A percentile compares a stretch with the other conserved stretches of the same genome.
Evolutionary conservation across 2,329 filamentous ascomycete species (phyloP).

Genomic region (Pezicula neosporulosa): DNA sequence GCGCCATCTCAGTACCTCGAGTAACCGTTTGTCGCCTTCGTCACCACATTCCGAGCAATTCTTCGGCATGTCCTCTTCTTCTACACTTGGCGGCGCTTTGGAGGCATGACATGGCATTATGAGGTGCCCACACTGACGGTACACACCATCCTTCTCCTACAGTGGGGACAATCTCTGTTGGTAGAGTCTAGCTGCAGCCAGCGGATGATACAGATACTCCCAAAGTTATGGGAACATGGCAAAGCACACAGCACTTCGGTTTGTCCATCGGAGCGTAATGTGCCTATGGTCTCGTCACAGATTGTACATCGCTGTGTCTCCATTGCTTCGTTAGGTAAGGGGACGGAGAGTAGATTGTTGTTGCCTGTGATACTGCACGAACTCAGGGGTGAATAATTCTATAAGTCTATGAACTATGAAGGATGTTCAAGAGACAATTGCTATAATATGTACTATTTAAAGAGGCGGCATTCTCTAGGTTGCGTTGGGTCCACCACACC

Average conservation of each 20-base stretch:
- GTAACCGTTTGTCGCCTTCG: background rate
- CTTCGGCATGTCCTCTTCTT: conserved; percentile 16
- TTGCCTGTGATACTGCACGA: no score
- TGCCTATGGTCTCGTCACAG: conserved; percentile 12
- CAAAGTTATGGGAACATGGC: conserved; percentile 24
- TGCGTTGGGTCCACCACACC: background rate
- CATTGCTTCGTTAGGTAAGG: background rate
- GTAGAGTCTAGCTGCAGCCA: conserved; percentile 20
- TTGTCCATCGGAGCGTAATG: conserved; percentile 6
- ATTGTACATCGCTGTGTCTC: conserved; percentile 4
- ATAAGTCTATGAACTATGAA: no score
- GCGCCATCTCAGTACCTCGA: conserved; percentile 9
- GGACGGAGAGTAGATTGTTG: background rate
- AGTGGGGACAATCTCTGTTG: conserved; percentile 21
- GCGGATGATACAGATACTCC: conserved; percentile 18
- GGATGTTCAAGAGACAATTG: no score
- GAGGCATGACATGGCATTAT: conserved; percentile 10
- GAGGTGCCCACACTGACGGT: conserved; percentile 19
- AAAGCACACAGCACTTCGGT: conserved; percentile 15
- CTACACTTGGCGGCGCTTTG: conserved; percentile 6
- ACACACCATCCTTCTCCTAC: conserved; percentile 21
- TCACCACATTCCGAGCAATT: conserved; percentile 19
- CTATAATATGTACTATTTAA: no score
- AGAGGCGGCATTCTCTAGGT: no score
- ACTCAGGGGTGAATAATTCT: no score